Conservation (phyloP, 371 early-diverging fungal species). For the Mortierella sp. region DNA sequence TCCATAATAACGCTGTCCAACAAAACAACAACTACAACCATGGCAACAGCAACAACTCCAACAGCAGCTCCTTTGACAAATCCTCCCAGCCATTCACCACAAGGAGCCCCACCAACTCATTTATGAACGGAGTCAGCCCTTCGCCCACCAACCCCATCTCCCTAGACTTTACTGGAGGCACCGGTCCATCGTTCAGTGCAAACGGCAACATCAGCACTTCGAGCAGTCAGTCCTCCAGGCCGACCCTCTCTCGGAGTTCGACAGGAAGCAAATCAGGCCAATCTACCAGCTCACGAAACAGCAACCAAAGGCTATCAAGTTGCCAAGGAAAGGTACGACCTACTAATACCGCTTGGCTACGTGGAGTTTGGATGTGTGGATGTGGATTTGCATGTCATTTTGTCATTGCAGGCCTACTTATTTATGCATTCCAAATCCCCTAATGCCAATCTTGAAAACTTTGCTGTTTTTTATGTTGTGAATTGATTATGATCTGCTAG, state of each 20-base stretch:
- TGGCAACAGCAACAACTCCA: conserved; percentile 9
- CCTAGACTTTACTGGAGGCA: conserved; percentile 37
- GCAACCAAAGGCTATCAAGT: conserved; percentile 35
- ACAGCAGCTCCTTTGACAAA: not conserved
- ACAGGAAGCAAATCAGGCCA: conserved; percentile 50
- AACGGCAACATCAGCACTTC: conserved; percentile 13
- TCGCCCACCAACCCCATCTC: conserved; percentile 53
- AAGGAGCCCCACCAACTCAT: conserved; percentile 33
- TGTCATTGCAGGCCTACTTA: not conserved
- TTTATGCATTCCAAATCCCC: not conserved
- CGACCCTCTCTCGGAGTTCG: conserved; percentile 47
- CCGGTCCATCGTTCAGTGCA: conserved; percentile 22
- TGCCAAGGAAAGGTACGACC: conserved; percentile 48
- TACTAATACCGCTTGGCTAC: not conserved
- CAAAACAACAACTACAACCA: not conserved
- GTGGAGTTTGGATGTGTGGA: not conserved
- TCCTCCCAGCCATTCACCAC: conserved; percentile 13
- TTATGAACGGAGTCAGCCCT: conserved; percentile 40
- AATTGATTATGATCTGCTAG: not conserved
- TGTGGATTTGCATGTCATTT: not conserved
- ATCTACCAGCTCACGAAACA: conserved; percentile 38
- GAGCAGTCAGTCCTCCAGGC: conserved; percentile 16
- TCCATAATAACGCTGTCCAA: conserved; percentile 29
- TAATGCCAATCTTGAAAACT: not conserved
- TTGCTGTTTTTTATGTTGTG: not conserved